A percentile compares a stretch with the other conserved stretches of the same genome.
Evolutionary conservation across 768 basidiomycete genomes (phyloP).

Genomic region (Phlebiopsis gigantea): DNA sequence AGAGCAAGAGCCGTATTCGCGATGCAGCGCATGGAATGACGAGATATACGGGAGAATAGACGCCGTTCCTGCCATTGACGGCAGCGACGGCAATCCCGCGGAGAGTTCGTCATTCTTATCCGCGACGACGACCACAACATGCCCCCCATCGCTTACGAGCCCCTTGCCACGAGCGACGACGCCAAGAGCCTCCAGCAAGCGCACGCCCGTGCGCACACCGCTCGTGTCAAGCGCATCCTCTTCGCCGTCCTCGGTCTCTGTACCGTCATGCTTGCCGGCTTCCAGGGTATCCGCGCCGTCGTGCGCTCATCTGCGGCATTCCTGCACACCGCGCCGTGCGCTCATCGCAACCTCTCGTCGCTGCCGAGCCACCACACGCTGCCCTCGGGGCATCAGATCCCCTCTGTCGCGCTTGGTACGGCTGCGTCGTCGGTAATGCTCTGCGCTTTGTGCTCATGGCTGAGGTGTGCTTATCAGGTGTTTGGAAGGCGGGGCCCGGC

Average conservation of each 20-base stretch:
- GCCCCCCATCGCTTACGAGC: conserved; percentile 3
- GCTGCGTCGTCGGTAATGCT: neutral
- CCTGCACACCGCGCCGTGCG: neutral
- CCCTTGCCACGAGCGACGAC: conserved; percentile 4
- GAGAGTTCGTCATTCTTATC: neutral
- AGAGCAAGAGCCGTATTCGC: no score
- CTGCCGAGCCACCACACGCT: conserved; percentile 49
- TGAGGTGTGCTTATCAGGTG: conserved; percentile 39
- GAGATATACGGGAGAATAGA: no score
- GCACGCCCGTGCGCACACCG: neutral
- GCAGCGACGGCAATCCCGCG: no score
- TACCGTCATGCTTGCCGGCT: conserved; percentile 20
- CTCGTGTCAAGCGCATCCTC: conserved; percentile 21
- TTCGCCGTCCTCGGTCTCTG: conserved; percentile 18
- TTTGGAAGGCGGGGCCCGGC: conserved; percentile 52
- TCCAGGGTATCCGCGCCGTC: conserved; percentile 14
- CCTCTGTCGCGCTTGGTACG: conserved; percentile 59
- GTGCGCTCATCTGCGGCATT: conserved; percentile 16
- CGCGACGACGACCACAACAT: conserved; percentile 7
- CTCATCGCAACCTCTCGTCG: conserved; percentile 13
- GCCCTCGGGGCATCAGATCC: conserved; percentile 65
- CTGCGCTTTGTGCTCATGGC: no score
- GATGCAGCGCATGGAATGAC: no score
- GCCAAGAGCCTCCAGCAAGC: neutral
- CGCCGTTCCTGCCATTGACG: no score